A percentile compares a stretch with the other conserved stretches of the same genome.
Evolutionary conservation across 768 basidiomycete genomes (phyloP).

Genomic region (Lactifluus pinguis): DNA sequence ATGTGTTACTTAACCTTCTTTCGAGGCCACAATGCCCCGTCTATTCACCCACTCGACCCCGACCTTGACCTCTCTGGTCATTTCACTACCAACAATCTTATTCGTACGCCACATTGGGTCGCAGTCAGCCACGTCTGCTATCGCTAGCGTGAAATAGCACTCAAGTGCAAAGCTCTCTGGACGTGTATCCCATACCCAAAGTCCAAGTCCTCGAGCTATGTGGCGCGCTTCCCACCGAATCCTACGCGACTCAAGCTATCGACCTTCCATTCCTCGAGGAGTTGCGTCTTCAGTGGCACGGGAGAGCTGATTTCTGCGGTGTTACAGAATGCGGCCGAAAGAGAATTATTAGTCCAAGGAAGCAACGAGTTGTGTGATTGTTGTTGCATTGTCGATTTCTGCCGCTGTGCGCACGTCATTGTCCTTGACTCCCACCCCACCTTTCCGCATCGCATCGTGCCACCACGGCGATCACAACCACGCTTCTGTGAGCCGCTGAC

Average conservation of each 20-base stretch:
- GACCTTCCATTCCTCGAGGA: neutral
- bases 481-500: too few species aligned
- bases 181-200: neutral
- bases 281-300: slow-evolving; percentile 2
- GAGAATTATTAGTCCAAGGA: too few species aligned
- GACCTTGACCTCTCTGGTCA: slow-evolving; percentile 6
- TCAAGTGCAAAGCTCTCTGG: slow-evolving; percentile 12
- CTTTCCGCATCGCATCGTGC: too few species aligned
- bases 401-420: too few species aligned
- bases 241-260: neutral
- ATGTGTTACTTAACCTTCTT: slow-evolving; percentile 14
- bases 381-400: too few species aligned
- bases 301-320: neutral
- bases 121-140: slow-evolving; percentile 15
- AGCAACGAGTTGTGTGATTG: too few species aligned
- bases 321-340: neutral
- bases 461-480: too few species aligned
- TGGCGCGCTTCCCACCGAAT: neutral
- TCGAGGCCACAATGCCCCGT: slow-evolving; percentile 1
- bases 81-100: slow-evolving; percentile 5
- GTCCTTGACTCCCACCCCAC: too few species aligned
- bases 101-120: slow-evolving; percentile 17
- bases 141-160: slow-evolving; percentile 12
- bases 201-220: slow-evolving; percentile 6
- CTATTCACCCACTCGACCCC: slow-evolving; percentile 2